A percentile compares a stretch with the other conserved stretches of the same genome.
Evolutionary conservation across 2,329 filamentous ascomycete genomes (phyloP).

Genomic region (Bipolaris bicolor): DNA sequence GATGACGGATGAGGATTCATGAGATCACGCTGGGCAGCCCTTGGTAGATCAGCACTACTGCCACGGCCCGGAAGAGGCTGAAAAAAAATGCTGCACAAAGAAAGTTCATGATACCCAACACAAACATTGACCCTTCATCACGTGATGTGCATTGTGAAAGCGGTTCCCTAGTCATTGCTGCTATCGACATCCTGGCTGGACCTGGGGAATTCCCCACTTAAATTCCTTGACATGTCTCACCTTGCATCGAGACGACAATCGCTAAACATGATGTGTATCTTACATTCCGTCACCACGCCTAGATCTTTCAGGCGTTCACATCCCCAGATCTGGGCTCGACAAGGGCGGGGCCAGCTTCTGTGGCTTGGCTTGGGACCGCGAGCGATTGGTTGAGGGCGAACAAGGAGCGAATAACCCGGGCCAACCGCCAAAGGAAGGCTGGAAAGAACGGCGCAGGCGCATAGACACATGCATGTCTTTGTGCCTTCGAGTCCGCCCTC

Average conservation of each 20-base stretch:
- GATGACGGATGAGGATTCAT: constrained; percentile 33
- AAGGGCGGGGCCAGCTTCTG: constrained; percentile 14
- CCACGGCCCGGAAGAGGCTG: constrained; percentile 33
- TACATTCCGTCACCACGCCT: constrained; percentile 5
- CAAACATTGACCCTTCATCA: background rate
- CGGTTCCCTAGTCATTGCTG: background rate
- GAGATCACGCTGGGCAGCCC: constrained; percentile 31
- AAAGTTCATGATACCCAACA: constrained; percentile 34
- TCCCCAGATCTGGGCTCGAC: constrained; percentile 21
- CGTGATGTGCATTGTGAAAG: constrained; percentile 3
- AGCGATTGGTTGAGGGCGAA: constrained; percentile 15
- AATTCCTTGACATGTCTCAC: background rate
- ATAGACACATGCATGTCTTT: constrained; percentile 10
- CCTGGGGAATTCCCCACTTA: background rate
- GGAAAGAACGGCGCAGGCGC: constrained; percentile 10
- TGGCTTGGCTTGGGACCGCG: constrained; percentile 12
- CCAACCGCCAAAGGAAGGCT: constrained; percentile 19
- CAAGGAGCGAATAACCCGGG: constrained; percentile 17
- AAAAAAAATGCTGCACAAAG: constrained; percentile 37
- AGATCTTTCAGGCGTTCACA: constrained; percentile 11
- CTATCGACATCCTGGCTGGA: background rate
- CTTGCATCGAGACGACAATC: background rate
- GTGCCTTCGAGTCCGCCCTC: constrained; percentile 13
- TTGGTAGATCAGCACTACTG: constrained; percentile 36
- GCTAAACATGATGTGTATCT: background rate